Base-by-base conservation (phyloP, 805 yeast genomes). In the Saccharomyces cerevisiae region DNA sequence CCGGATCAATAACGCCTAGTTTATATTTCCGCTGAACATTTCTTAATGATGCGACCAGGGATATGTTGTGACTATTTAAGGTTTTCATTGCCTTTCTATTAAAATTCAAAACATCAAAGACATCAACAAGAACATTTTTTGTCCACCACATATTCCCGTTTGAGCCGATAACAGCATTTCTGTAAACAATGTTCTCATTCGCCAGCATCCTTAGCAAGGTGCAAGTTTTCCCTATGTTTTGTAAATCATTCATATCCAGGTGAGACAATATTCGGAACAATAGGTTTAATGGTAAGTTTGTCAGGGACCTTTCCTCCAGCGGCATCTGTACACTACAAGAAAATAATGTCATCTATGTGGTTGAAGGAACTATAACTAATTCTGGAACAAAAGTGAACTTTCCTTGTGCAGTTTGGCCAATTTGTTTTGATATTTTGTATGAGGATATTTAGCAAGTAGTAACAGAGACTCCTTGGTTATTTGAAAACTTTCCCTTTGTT, bases 221-320 rank as follows among this genome's bases (percentile, higher is more conserved):
- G 46, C 67, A 63, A n/a, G 66, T 60, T 22, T 49, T 53, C 2
- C 61, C 56, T 2, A 64, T 52, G 48, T 57, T 59, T 41, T 55
- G 56, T 22, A 64, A 53, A 48, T 66, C 70, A 32, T 58, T 55
- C 47, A 61, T 52, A 10, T 60, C 60, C 36, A 67, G 52, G 47
- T 56, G 53, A 14, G 64, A 58, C 11, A 66, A 50, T 32, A 67
- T 58, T 41, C 57, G 59, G 50, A 65, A 57, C 32, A 67, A 41
- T 3, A 66, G 58, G 46, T 61, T 60, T 46, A 67, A 49, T 4
- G 70, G 69, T 26, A 67, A 55, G 47, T 61, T 59, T 22, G 52
- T 53, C 46, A 61, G 48, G 46, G 61, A 57, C 32, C 36, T 43
- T 4, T 21, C 30, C n/a, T 21, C 43, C 11, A 17, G 22, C 17